Evolutionary conservation across 1,139 yeast species (phyloP).

Genomic region (Scheffersomyces lignicola): DNA sequence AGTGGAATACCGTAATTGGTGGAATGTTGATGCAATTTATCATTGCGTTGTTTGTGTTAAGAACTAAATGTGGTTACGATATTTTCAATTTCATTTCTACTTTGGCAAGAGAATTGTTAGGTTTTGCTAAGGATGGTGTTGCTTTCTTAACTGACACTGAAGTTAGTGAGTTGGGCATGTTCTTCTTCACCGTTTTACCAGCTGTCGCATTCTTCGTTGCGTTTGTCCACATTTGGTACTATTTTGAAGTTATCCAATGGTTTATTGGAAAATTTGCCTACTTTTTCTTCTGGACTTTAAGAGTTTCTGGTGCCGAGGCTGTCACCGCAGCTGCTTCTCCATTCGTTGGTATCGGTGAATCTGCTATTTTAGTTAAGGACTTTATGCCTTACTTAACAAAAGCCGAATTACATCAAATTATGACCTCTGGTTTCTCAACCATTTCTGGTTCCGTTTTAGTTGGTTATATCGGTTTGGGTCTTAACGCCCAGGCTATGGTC

Average conservation of each 20-base stretch:
- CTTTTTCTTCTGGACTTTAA: slow-evolving; percentile 63
- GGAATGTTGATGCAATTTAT: slow-evolving; percentile 65
- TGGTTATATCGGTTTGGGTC: slow-evolving; percentile 64
- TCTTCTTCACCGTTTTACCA: slow-evolving; percentile 62
- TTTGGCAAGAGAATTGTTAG: slow-evolving; percentile 58
- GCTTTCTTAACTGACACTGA: slow-evolving; percentile 54
- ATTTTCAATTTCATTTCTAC: slow-evolving; percentile 62
- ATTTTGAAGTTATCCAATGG: slow-evolving; percentile 65
- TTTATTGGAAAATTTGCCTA: slow-evolving; percentile 57
- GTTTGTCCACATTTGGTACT: slow-evolving; percentile 60
- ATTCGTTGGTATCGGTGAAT: slow-evolving; percentile 68
- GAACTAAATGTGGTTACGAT: slow-evolving; percentile 64
- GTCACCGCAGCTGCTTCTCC: slow-evolving; percentile 72
- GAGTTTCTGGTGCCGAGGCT: slow-evolving; percentile 67
- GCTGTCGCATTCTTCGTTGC: slow-evolving; percentile 67
- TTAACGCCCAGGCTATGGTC: slow-evolving; percentile 63
- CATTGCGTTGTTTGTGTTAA: slow-evolving; percentile 60
- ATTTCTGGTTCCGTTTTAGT: slow-evolving; percentile 68
- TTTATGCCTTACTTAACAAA: slow-evolving; percentile 60
- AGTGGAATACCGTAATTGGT: slow-evolving; percentile 64
- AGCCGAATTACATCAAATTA: slow-evolving; percentile 65
- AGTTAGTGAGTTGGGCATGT: slow-evolving; percentile 43
- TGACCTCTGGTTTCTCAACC: slow-evolving; percentile 69
- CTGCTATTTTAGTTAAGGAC: slow-evolving; percentile 63
- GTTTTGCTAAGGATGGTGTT: slow-evolving; percentile 64